Base-by-base conservation (phyloP, 352 stramenopile genomes). In the Phytopythium litorale region DNA sequence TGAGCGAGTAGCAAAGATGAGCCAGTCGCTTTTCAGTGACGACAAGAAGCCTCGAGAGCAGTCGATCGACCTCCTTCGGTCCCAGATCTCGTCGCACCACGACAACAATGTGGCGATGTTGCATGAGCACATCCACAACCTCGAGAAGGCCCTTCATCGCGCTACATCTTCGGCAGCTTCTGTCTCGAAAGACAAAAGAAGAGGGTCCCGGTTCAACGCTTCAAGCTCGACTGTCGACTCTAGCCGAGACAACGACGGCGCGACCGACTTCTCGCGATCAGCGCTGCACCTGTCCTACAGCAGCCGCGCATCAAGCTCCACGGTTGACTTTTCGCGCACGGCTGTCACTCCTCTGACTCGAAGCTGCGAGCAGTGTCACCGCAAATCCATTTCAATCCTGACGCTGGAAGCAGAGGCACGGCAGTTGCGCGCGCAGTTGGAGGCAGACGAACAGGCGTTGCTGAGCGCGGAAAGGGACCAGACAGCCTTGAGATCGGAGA, bases 71-170 rank as follows among this genome's bases (percentile, higher is more conserved):
- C 42, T 81, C n/a, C 56, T 90, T 16, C 76, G 78, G 0, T 77
- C 73, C 0, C 72, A 88, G 51, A 60, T 90, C 18, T 82, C 76
- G 1, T 75, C 71, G 0, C 78, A 88, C 52, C 78, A 87, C 15
- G 65, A 80, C 32, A 77, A 77, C 40, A 84, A 83, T 28, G 60
- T 90, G 16, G 58, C 70, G 7, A 67, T 84, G 33, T 67, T 90
- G 18, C 72, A 87, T 33, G 75, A 85, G 19, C 79, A 90, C 33
- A 78, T 90, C 40, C 66, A 71, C n/a, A 70, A 67, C 7, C 69
- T 90, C 6, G 78, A 87, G 46, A 73, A 72, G 28, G 66, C 70
- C 7, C 30, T 84, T 21, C 65, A 75, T 12, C 60, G 19, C 23
- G 64, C 65, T 4, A 70, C 52, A 28, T 21, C 53, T 0, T 54